Evolutionary conservation across 495 filamentous ascomycete genomes (phyloP).

Genomic region (Hypoxylon lienhwacheense): DNA sequence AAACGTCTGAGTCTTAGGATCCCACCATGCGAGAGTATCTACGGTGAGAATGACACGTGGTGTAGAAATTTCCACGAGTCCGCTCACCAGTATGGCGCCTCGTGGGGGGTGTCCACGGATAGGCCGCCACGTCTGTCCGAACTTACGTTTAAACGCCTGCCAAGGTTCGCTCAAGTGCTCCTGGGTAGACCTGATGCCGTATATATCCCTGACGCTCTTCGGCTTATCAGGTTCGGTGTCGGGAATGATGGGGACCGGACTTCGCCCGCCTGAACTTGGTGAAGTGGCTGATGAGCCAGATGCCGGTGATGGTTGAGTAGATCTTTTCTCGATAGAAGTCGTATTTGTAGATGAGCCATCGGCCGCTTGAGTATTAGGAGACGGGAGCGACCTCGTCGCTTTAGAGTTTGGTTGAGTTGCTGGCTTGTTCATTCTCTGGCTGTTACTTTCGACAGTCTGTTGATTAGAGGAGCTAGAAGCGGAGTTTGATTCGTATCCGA

Average conservation of each 20-base stretch:
- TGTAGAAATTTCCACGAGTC: constrained; percentile 66
- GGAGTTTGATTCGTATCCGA: constrained; percentile 38
- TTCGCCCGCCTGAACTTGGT: constrained; percentile 34
- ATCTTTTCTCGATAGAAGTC: constrained; percentile 22
- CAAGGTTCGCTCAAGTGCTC: constrained; percentile 42
- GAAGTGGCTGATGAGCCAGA: constrained; percentile 31
- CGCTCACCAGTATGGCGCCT: constrained; percentile 65
- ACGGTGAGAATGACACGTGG: constrained; percentile 46
- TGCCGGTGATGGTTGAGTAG: constrained; percentile 24
- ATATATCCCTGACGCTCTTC: constrained; percentile 36
- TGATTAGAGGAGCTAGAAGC: constrained; percentile 18
- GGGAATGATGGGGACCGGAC: constrained; percentile 24
- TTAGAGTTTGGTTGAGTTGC: constrained; percentile 18
- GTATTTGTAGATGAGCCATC: constrained; percentile 25
- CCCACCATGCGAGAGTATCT: constrained; percentile 36
- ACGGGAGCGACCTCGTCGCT: constrained; percentile 9
- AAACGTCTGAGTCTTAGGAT: constrained; percentile 33
- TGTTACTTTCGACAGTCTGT: constrained; percentile 34
- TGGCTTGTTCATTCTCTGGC: constrained; percentile 40
- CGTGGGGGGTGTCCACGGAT: constrained; percentile 54
- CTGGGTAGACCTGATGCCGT: constrained; percentile 42
- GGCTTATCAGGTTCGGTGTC: constrained; percentile 15
- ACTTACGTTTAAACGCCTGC: constrained; percentile 56
- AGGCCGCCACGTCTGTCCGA: constrained; percentile 51
- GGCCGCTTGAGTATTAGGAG: constrained; percentile 18